Evolutionary conservation across 75 land plant species (phyloP), one percentile per base, ranked within the genome.

Genomic region (Azolla pinnata): DNA sequence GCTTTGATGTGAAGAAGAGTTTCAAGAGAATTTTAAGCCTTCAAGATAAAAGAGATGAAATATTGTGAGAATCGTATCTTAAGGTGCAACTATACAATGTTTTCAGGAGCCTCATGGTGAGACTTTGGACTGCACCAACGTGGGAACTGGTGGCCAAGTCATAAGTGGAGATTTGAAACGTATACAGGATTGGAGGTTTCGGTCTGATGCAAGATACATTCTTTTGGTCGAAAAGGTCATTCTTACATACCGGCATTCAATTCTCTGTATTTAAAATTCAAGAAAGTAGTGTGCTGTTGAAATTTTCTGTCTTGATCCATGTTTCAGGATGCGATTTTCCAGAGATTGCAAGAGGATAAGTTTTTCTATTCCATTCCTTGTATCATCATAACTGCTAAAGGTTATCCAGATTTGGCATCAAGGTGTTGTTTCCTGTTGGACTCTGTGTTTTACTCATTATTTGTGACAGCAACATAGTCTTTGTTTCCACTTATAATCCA

Each of bases 351-450:
- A 26, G 98, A 88, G 52, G 98, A 93, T 60, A 80, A 72, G 14
- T 54, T 88, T 17, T 93, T 79, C 67, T 78, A 76, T 52, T 73
- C 75, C 26, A 76, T 93, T 34, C 98, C 98, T 57, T 64, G 90
- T 68, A 88, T 93, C 52, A 62, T 93, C 45, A 81, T 93, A 61
- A 93, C 98, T 29, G 96, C 85, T 4, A 93, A 83, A 75, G 98
- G 98, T 14, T 93, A 83, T 60, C 98, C 98, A 44, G 98, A 93
- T 66, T 64, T 93, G 28, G 98, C 96, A 0, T 79, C 98, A 61
- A 93, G 98, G 98, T 85, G n/a, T n/a, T n/a, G n/a, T n/a, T n/a
- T n/a, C n/a, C n/a, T n/a, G n/a, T n/a, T n/a, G n/a, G n/a, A n/a
- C n/a, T n/a, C n/a, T n/a, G n/a, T n/a, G n/a, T n/a, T n/a, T n/a